Base-by-base conservation (phyloP, 129 eudicot genomes). In the Helianthus tuberosus region DNA sequence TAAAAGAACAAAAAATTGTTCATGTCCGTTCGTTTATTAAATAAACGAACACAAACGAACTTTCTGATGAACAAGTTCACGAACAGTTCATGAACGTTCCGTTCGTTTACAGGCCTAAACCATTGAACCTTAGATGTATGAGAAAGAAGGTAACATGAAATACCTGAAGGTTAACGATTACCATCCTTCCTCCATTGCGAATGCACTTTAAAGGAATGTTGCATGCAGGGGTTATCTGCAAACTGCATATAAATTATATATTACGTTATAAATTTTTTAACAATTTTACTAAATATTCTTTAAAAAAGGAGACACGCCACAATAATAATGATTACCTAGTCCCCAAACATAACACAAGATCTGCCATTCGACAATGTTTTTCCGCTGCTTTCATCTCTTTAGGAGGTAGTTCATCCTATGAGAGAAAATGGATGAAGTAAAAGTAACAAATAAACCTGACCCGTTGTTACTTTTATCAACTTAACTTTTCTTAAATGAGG, bases 171-270 rank as follows among this genome's bases (percentile, higher is more conserved):
- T 90, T 90, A 66, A 90, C 96, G 14, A 90, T 90, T 38, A 81
- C 86, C 43, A 90, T 77, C 69, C 85, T 81, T 38, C 96, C 96
- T 43, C 96, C 91, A 17, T 78, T 80, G 47, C 89, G 93, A 20
- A 85, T 71, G 58, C 74, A 85, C 80, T 81, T 90, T 36, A 85
- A 59, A 43, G 96, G 96, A 59, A 90, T 79, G 74, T 90, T 79
- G 81, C 96, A 90, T 43, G 96, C 96, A 44, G 96, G 96, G 77
- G 90, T 90, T 69, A 90, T 85, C 89, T 90, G 96, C 86, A 90
- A 87, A 76, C 96, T 90, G 89, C 84, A 77, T 5, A 17, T 7
- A 60, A 59, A 16, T 16, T 62, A n/a, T 9, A 80, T 51, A 50
- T 48, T 16, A 16, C 11, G 35, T 35, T 10, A 62, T 6, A 9